A percentile compares a stretch with the other conserved stretches of the same genome.
Conservation (phyloP, 2,329 filamentous ascomycete species). For the Arthrobotrys iridis region DNA sequence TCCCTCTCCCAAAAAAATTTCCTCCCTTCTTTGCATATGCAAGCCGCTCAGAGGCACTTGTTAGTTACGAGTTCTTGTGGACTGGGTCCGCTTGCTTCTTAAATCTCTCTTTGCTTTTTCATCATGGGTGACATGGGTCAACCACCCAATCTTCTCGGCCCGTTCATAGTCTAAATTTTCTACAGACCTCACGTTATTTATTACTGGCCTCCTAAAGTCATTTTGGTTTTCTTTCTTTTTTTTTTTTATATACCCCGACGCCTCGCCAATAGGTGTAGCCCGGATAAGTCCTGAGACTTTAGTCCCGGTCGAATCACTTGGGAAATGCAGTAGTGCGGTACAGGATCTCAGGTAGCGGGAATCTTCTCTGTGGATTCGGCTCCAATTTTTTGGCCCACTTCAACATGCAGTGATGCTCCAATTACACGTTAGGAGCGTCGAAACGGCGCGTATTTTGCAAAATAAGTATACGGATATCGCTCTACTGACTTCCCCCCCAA, state of each 20-base stretch:
- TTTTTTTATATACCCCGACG: slow-evolving; percentile 33
- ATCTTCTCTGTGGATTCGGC: slow-evolving; percentile 40
- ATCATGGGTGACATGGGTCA: slow-evolving; percentile 45
- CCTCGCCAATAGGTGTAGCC: slow-evolving; percentile 27
- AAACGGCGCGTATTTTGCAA: slow-evolving; percentile 54
- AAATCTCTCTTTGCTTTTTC: slow-evolving; percentile 51
- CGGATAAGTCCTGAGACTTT: slow-evolving; percentile 51
- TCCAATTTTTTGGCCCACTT: slow-evolving; percentile 52
- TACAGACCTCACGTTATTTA: slow-evolving; percentile 48
- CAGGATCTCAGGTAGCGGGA: slow-evolving; percentile 34
- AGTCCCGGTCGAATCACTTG: slow-evolving; percentile 46
- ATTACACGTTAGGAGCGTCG: slow-evolving; percentile 44
- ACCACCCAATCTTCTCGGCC: slow-evolving; percentile 55
- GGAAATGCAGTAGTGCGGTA: slow-evolving; percentile 31
- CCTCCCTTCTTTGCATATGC: slow-evolving; percentile 50
- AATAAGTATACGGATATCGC: slow-evolving; percentile 41
- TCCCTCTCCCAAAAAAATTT: slow-evolving; percentile 39
- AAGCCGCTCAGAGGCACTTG: slow-evolving; percentile 30
- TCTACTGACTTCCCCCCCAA: slow-evolving; percentile 39
- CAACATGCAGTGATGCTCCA: slow-evolving; percentile 44
- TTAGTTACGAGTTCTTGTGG: slow-evolving; percentile 49
- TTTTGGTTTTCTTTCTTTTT: slow-evolving; percentile 35
- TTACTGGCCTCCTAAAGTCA: slow-evolving; percentile 14
- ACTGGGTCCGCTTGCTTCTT: slow-evolving; percentile 48
- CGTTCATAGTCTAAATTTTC: slow-evolving; percentile 54